A percentile compares a stretch with the other conserved stretches of the same genome.
phyloP scores from a whole-genome alignment of 441 rosid genomes.

The Brassica balearica region DNA sequence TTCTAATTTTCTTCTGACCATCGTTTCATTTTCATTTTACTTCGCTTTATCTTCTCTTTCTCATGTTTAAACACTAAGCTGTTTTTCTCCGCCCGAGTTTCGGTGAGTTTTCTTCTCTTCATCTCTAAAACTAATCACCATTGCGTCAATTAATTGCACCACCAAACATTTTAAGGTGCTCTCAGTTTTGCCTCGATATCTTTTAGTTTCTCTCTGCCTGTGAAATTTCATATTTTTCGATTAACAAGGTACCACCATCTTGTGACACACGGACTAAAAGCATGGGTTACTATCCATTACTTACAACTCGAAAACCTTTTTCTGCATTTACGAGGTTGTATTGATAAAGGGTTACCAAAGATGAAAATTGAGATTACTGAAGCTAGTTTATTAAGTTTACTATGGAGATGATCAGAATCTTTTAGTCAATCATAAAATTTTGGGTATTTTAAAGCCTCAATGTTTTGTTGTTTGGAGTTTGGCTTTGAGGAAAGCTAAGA shows the following conservation, averaged over 20 bases:
- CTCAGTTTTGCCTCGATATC: not conserved
- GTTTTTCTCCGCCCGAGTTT: slow-evolving; percentile 20
- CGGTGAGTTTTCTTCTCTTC: slow-evolving; percentile 22
- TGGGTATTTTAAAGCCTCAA: slow-evolving; percentile 14
- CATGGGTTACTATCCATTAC: slow-evolving; percentile 7
- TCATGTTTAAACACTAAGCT: slow-evolving; percentile 30
- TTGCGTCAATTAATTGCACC: slow-evolving; percentile 14
- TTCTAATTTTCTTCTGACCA: not conserved
- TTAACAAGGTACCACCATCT: slow-evolving; percentile 4
- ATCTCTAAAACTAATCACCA: slow-evolving; percentile 23
- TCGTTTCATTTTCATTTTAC: slow-evolving; percentile 12
- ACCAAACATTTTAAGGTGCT: not conserved
- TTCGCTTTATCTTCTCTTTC: not conserved
- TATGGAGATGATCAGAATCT: slow-evolving; percentile 28
- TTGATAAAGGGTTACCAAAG: not conserved
- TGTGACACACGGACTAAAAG: slow-evolving; percentile 32
- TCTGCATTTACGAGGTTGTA: slow-evolving; percentile 39
- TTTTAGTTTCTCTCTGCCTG: not conserved
- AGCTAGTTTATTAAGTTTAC: slow-evolving; percentile 4
- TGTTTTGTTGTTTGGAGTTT: not conserved
- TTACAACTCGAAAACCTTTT: not conserved
- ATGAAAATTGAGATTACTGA: slow-evolving; percentile 2
- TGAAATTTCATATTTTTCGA: slow-evolving; percentile 8
- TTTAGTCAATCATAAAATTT: not conserved
- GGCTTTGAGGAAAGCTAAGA: slow-evolving; percentile 24